Conservation (phyloP, 73 alveolate species). For the Effrenium voratum region DNA sequence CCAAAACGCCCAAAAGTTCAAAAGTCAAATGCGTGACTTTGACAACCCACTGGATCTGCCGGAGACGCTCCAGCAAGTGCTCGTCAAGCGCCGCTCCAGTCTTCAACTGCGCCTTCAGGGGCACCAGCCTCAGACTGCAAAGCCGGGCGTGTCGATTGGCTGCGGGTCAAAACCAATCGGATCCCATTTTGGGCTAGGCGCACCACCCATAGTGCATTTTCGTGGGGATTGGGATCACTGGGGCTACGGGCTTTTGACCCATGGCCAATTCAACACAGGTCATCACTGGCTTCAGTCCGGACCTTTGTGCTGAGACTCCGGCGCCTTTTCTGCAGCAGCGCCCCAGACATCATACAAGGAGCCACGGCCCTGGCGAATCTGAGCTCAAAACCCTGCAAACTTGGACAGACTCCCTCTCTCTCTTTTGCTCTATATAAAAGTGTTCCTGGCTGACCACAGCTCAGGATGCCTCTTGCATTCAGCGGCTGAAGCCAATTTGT, state of each 20-base stretch:
- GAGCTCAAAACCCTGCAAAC: no score
- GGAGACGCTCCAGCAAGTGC: constrained; percentile 41
- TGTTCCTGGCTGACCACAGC: not conserved
- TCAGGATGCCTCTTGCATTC: no score
- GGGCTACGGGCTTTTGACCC: no score
- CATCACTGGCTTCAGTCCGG: no score
- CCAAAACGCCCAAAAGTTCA: not conserved
- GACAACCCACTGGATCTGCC: not conserved
- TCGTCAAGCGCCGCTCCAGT: constrained; percentile 92
- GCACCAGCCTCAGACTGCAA: constrained; percentile 46
- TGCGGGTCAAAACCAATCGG: no score
- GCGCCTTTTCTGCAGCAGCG: constrained; percentile 89
- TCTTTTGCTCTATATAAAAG: not conserved
- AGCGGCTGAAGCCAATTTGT: no score
- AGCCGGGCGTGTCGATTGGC: no score
- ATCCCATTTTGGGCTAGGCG: no score
- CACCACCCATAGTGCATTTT: no score
- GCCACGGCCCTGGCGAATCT: constrained; percentile 51
- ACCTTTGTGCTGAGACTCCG: constrained; percentile 12
- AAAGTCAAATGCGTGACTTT: not conserved
- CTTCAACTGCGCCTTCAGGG: constrained; percentile 80
- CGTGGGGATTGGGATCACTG: no score
- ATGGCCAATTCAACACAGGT: no score
- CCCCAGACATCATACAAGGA: constrained; percentile 88
- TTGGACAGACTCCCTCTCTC: no score